phyloP scores from a whole-genome alignment of 305 asterid species.

The Rubia peregrina region DNA sequence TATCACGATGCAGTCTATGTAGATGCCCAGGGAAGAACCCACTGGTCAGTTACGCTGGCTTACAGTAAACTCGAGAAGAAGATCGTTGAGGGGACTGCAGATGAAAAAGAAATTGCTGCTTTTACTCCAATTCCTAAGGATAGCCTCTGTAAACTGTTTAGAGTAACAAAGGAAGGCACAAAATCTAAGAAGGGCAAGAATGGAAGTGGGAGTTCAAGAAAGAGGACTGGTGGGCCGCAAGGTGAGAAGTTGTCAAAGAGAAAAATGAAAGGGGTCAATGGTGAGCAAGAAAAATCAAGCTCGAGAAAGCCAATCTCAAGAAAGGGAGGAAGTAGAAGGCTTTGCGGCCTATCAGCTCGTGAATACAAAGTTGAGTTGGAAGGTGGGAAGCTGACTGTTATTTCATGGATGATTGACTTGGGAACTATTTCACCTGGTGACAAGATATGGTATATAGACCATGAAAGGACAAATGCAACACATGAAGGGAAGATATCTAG shows the following conservation, averaged over 20 bases:
- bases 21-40: conserved; percentile 49
- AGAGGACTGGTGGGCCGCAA: conserved; percentile 28
- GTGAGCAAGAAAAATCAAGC: conserved; percentile 11
- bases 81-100: conserved; percentile 60
- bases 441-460: conserved; percentile 49
- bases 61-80: conserved; percentile 58
- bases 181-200: conserved; percentile 30
- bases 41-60: conserved; percentile 92
- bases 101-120: conserved; percentile 39
- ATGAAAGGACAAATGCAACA: conserved; percentile 28
- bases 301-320: conserved; percentile 26
- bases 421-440: conserved; percentile 52
- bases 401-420: conserved; percentile 85
- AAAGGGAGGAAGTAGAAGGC: conserved; percentile 30
- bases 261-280: neutral
- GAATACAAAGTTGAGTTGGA: conserved; percentile 43
- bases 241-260: conserved; percentile 12
- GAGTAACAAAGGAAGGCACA: conserved; percentile 35
- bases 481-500: conserved; percentile 56
- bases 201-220: conserved; percentile 26
- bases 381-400: conserved; percentile 56
- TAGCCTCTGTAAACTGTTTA: conserved; percentile 45
- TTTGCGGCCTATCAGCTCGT: conserved; percentile 55
- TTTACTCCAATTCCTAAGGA: conserved; percentile 67
- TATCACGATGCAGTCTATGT: conserved; percentile 83